Evolutionary conservation across 306 rosid species (phyloP).

Genomic region (Cucurbita moschata): DNA sequence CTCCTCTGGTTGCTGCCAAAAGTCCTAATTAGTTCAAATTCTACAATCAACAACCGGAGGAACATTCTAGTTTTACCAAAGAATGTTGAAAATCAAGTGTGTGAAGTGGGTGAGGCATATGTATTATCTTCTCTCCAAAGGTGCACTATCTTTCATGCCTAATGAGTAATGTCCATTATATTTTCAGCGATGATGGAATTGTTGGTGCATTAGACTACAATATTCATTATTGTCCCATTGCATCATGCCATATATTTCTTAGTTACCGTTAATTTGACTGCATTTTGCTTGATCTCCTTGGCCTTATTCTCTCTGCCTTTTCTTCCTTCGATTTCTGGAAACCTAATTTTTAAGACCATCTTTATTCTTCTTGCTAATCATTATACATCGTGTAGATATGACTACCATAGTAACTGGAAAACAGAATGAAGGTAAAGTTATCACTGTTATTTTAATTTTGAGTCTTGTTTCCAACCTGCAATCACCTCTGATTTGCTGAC

Average conservation of each 20-base stretch:
- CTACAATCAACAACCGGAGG: constrained; percentile 65
- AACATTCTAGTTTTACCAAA: constrained; percentile 40
- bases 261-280: neutral
- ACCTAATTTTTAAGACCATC: neutral
- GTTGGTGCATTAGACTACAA: neutral
- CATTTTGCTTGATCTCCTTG: neutral
- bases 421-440: neutral
- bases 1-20: constrained; percentile 90
- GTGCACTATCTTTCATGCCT: constrained; percentile 21
- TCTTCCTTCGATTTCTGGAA: neutral
- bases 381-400: neutral
- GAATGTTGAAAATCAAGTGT: constrained; percentile 62
- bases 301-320: neutral
- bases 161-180: neutral
- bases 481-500: neutral
- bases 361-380: neutral
- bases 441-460: neutral
- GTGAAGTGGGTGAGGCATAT: constrained; percentile 88
- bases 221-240: neutral
- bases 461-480: neutral
- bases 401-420: neutral
- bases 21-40: constrained; percentile 42
- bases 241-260: neutral
- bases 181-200: neutral
- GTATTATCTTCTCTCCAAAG: constrained; percentile 71